Percentiles rank a stretch among this genome's conserved stretches.
Evolutionary conservation across 768 basidiomycete genomes (phyloP).

Genomic region (Pisolithus albus): DNA sequence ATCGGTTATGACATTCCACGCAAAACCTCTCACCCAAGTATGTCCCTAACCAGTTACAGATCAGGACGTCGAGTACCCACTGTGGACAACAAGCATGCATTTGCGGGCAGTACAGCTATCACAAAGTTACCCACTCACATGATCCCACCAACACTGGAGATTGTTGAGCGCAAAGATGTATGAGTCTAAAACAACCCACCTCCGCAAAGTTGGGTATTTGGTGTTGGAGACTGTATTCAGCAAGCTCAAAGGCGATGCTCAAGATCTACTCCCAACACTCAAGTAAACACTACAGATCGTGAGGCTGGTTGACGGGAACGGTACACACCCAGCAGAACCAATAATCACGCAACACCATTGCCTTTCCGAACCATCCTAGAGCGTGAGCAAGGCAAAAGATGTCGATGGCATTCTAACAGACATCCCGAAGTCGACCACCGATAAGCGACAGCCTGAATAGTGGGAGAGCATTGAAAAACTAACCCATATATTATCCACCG

Average conservation of each 20-base stretch:
- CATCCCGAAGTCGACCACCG: neutral
- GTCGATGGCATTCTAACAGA: conserved; percentile 63
- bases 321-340: conserved; percentile 85
- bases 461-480: conserved; percentile 10
- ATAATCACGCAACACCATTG: conserved; percentile 83
- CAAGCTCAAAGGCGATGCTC: conserved; percentile 82
- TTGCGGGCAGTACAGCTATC: conserved; percentile 1
- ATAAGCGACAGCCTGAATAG: conserved; percentile 1
- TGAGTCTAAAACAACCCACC: conserved; percentile 37
- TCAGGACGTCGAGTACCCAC: conserved; percentile 83
- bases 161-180: conserved; percentile 15
- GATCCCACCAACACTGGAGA: conserved; percentile 85
- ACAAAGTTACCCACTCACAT: conserved; percentile 44
- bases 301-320: conserved; percentile 1
- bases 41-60: conserved; percentile 86
- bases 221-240: conserved; percentile 83
- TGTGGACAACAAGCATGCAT: conserved; percentile 25
- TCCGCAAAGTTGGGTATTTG: conserved; percentile 86
- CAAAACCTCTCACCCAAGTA: conserved; percentile 52
- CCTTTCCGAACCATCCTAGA: conserved; percentile 88
- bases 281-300: conserved; percentile 7
- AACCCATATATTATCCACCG: conserved; percentile 61
- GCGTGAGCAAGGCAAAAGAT: conserved; percentile 84
- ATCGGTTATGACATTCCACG: conserved; percentile 3
- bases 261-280: conserved; percentile 48